These are phyloP conservation scores for Metrosideros polymorpha DNA, from an alignment of 441 rosid genomes.

Conservation along the genomic window DNA sequence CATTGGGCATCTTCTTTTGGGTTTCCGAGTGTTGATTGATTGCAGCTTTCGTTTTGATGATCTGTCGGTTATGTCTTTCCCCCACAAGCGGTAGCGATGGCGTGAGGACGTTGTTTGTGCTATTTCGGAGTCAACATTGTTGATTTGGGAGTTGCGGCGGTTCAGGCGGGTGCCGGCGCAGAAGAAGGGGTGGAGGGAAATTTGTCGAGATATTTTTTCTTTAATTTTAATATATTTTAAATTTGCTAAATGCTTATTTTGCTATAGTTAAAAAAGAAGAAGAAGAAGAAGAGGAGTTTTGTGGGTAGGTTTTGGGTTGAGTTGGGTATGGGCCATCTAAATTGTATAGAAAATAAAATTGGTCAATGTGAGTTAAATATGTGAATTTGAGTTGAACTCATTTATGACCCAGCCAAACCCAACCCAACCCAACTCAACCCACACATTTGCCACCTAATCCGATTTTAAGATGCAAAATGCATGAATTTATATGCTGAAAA, in stretches of 20 bases:
- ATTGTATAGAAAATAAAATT: background rate
- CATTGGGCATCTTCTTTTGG: no score
- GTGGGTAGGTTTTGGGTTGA: background rate
- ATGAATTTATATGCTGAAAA: no score
- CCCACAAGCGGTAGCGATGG: no score
- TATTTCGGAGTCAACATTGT: no score
- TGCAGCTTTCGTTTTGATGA: no score
- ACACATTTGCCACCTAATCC: background rate
- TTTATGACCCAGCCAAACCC: background rate
- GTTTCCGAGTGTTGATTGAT: no score
- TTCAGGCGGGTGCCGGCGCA: background rate
- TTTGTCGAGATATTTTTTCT: background rate
- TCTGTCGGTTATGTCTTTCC: no score
- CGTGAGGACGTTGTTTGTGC: no score
- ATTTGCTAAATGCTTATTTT: background rate
- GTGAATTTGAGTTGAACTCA: background rate
- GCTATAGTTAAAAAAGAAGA: background rate
- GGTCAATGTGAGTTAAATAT: background rate
- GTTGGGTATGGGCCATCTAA: background rate
- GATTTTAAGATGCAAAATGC: no score
- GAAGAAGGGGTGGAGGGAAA: background rate
- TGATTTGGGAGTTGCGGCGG: background rate
- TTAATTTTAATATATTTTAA: background rate
- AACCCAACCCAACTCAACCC: no score
- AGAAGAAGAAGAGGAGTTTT: no score